These are phyloP conservation scores for Wickerhamiella azyma DNA, from an alignment of 805 yeast genomes.

Conservation along the genomic window DNA sequence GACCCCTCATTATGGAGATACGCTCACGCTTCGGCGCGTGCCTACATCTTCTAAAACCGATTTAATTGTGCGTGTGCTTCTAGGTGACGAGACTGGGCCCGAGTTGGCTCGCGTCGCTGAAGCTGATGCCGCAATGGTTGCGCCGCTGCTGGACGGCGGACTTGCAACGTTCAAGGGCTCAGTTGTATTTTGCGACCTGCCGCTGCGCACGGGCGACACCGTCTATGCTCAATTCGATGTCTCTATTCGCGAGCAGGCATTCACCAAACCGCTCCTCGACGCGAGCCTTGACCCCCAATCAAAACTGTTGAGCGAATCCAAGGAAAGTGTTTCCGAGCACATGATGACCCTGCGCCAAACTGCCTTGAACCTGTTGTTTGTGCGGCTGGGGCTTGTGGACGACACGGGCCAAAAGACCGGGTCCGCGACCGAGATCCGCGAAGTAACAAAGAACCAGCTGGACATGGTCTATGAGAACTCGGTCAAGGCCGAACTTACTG, in stretches of 20 bases:
- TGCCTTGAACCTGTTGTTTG: conserved; percentile 44
- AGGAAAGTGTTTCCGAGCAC: conserved; percentile 43
- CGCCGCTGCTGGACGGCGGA: conserved; percentile 47
- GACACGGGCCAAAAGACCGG: conserved; percentile 17
- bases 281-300: conserved; percentile 12
- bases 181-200: conserved; percentile 43
- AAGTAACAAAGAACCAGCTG: conserved; percentile 55
- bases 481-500: conserved; percentile 42
- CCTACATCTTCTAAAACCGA: conserved; percentile 14
- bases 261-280: conserved; percentile 25
- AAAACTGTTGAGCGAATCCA: conserved; percentile 20
- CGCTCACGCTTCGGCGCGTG: conserved; percentile 19
- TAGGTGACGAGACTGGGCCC: conserved; percentile 24
- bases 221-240: conserved; percentile 60
- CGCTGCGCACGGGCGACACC: conserved; percentile 62
- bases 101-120: conserved; percentile 72
- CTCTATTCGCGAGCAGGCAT: conserved; percentile 31
- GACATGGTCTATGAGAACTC: conserved; percentile 55
- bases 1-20: conserved; percentile 23
- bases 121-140: conserved; percentile 48
- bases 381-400: conserved; percentile 27
- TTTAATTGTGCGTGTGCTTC: conserved; percentile 23
- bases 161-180: conserved; percentile 41
- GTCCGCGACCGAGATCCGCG: conserved; percentile 25
- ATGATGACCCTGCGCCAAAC: conserved; percentile 38